Conservation (phyloP, 2,329 filamentous ascomycete species). For the Clarireedia sp. region DNA sequence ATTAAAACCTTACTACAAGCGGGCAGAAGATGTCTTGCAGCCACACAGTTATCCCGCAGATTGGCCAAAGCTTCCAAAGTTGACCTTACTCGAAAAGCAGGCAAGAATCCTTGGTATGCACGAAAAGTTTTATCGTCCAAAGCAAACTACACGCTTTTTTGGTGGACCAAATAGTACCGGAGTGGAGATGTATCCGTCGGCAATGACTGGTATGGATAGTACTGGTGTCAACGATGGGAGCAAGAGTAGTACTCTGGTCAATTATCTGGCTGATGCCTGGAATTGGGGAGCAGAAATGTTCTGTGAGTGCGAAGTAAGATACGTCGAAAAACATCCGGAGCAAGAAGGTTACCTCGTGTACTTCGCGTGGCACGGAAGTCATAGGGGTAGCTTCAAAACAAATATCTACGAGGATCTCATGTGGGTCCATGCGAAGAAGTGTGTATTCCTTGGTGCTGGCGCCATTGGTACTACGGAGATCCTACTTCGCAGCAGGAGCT, state of each 20-base stretch:
- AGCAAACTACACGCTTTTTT: conserved; percentile 55
- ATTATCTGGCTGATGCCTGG: conserved; percentile 62
- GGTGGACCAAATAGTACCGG: conserved; percentile 55
- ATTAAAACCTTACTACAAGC: conserved; percentile 48
- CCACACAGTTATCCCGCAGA: conserved; percentile 50
- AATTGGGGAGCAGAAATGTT: conserved; percentile 67
- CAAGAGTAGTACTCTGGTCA: conserved; percentile 58
- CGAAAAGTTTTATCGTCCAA: conserved; percentile 47
- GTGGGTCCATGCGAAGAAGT: conserved; percentile 59
- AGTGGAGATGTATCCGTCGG: conserved; percentile 53
- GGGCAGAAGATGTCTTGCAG: conserved; percentile 48
- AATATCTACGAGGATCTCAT: conserved; percentile 52
- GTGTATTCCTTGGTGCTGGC: conserved; percentile 60
- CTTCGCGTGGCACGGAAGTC: conserved; percentile 56
- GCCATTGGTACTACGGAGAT: conserved; percentile 60
- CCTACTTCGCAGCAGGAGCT: conserved; percentile 49
- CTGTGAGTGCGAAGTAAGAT: conserved; percentile 58
- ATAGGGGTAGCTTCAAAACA: conserved; percentile 46
- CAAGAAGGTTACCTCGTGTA: conserved; percentile 53
- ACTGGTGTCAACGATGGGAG: conserved; percentile 62
- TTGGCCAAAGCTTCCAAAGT: conserved; percentile 50
- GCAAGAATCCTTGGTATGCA: conserved; percentile 42
- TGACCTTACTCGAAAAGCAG: conserved; percentile 49
- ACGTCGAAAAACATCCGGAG: conserved; percentile 46
- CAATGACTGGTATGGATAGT: conserved; percentile 52